These are phyloP conservation scores for Russula sp. DNA, from an alignment of 768 basidiomycete species.

Conservation along the genomic window DNA sequence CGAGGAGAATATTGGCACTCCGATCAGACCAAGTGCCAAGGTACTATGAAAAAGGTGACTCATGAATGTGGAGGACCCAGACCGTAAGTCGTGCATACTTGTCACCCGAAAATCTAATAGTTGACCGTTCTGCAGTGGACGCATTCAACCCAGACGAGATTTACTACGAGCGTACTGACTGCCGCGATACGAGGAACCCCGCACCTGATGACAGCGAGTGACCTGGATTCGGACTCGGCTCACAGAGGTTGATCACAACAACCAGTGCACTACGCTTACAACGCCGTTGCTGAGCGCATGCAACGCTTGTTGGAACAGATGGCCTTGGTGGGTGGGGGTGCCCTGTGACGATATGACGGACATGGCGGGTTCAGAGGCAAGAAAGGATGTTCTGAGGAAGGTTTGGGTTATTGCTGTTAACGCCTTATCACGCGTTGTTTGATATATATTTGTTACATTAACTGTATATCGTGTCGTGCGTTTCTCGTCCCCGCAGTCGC, in stretches of 20 bases:
- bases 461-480: background rate
- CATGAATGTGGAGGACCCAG: conserved; percentile 44
- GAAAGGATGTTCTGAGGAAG: background rate
- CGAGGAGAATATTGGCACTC: conserved; percentile 33
- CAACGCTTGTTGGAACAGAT: conserved; percentile 44
- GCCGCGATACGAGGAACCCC: conserved; percentile 28
- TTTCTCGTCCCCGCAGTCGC: too few species aligned
- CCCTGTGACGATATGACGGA: conserved; percentile 12
- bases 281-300: conserved; percentile 82
- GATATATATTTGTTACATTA: conserved; percentile 20
- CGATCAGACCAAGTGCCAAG: conserved; percentile 72
- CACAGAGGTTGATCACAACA: conserved; percentile 36
- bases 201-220: conserved; percentile 28
- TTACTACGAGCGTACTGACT: conserved; percentile 40
- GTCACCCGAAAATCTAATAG: background rate
- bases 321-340: conserved; percentile 28
- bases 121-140: conserved; percentile 30
- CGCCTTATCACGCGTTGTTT: conserved; percentile 16
- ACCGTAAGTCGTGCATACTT: conserved; percentile 36
- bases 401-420: conserved; percentile 8
- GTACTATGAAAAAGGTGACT: conserved; percentile 81
- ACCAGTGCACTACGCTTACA: conserved; percentile 80
- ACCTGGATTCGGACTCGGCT: conserved; percentile 50
- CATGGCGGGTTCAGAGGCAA: background rate
- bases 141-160: conserved; percentile 52